Base-by-base conservation (phyloP, 768 basidiomycete genomes). In the Boletus sp. region DNA sequence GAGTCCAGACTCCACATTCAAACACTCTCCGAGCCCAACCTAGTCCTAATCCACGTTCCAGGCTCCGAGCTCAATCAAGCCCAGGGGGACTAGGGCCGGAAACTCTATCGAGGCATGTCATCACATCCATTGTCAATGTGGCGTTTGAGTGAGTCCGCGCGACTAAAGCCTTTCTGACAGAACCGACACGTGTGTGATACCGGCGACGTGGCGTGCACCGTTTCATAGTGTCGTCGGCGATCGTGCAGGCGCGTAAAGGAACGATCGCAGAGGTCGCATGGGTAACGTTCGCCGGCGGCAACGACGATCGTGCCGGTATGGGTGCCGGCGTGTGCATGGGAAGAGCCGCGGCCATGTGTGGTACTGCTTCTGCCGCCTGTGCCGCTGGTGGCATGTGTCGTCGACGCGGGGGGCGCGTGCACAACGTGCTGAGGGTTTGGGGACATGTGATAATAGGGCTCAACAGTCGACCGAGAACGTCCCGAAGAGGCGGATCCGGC, bases 101-200 rank as follows among this genome's bases (percentile, higher is more conserved):
- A 61, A 60, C 57, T 63, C 62, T 71, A 72, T 68, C 69, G 72
- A 54, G 79, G 77, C 77, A 79, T 80, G 68, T 85, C 83, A 69
- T 86, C 85, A 75, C 88, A 89, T 50, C 89, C 89, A 63, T 90
- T 89, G 76, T 92, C 89, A 52, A 87, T 64, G 72, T 92, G 90
- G 68, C 90, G 80, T 73, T 91, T 92, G 61, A 91, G 77, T 56
- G 90, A 92, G 74, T 89, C 88, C 48, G 74, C 80, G 70, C 90
- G 83, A 74, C 87, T 89, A 69, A 91, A 90, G 67, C 85, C 85
- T 72, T 90, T 91, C 63, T 80, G 78, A 72, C 90, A 92, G 68
- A 77, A 85, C 29, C 80, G 80, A 73, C 90, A 92, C 50, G 78
- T 80, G 69, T 92, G 89, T 62, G 83, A 74, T 55, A 84, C 78